These are phyloP conservation scores for Nidularia sp. DNA, from an alignment of 768 basidiomycete genomes.

Conservation along the genomic window DNA sequence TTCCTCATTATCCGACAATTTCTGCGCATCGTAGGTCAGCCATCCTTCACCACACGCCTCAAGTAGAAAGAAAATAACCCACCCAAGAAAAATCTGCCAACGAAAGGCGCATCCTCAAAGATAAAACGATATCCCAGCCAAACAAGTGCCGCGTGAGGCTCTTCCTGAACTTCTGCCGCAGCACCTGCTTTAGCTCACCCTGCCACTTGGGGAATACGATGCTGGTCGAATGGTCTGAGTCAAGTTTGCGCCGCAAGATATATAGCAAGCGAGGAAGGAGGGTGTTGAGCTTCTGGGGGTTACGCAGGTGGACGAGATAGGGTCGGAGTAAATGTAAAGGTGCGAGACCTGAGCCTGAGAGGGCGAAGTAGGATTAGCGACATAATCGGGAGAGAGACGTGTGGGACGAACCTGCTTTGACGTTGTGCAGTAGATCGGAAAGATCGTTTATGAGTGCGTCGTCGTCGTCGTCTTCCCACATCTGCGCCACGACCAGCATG, in stretches of 20 bases:
- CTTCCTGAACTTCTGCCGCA: constrained; percentile 41
- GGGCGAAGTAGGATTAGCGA: background rate
- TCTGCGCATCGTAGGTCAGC: constrained; percentile 24
- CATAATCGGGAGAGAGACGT: background rate
- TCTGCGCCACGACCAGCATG: constrained; percentile 50
- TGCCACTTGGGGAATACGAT: constrained; percentile 21
- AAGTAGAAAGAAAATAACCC: constrained; percentile 5
- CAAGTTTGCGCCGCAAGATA: constrained; percentile 26
- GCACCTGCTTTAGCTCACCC: constrained; percentile 21
- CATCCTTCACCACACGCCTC: background rate
- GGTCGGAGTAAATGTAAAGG: constrained; percentile 52
- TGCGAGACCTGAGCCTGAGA: constrained; percentile 13
- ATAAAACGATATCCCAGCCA: constrained; percentile 52
- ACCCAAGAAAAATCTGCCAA: constrained; percentile 51
- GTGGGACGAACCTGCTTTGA: background rate
- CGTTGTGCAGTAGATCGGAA: background rate
- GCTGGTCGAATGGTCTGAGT: constrained; percentile 26
- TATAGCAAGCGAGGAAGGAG: constrained; percentile 42
- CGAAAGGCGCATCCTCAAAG: constrained; percentile 52
- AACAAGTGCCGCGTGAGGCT: constrained; percentile 57
- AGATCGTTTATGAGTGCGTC: constrained; percentile 6
- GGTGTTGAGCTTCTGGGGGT: constrained; percentile 19
- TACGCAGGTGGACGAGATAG: constrained; percentile 30
- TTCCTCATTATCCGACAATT: constrained; percentile 39
- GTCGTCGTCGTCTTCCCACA: constrained; percentile 43